These are phyloP conservation scores for Eimeria maxima DNA, from an alignment of 169 alveolate genomes.

Conservation along the genomic window DNA sequence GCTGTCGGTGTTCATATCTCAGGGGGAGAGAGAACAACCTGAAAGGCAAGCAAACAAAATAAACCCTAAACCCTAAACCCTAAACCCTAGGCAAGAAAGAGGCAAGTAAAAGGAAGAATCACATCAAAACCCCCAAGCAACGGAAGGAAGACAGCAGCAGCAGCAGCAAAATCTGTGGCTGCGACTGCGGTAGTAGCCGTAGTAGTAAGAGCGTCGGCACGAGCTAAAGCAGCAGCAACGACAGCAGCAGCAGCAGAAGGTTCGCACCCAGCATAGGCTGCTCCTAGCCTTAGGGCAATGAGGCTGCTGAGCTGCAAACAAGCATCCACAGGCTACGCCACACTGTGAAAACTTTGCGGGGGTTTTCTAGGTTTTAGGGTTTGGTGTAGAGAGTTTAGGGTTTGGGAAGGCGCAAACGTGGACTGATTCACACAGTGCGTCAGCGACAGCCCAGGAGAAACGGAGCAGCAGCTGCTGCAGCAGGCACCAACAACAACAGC, in stretches of 20 bases:
- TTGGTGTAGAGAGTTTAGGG: too few species aligned
- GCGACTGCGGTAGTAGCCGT: background rate
- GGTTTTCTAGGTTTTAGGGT: too few species aligned
- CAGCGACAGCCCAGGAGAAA: too few species aligned
- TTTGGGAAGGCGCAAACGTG: background rate
- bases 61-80: too few species aligned
- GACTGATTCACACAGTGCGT: too few species aligned
- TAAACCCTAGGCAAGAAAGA: background rate
- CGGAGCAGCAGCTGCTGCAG: background rate
- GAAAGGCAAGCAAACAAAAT: background rate
- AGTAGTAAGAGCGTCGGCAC: conserved; percentile 22
- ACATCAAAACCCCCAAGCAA: conserved; percentile 18
- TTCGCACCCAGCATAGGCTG: conserved; percentile 33
- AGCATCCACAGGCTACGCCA: too few species aligned
- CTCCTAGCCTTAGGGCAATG: conserved; percentile 18
- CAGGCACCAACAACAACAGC: background rate
- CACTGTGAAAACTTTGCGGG: too few species aligned
- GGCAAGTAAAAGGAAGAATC: background rate
- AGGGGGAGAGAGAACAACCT: conserved; percentile 21
- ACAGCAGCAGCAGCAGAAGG: conserved; percentile 15
- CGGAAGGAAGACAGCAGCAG: background rate
- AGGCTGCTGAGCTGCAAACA: conserved; percentile 34
- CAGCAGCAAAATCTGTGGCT: background rate
- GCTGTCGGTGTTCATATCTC: background rate
- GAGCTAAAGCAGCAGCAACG: background rate